These are phyloP conservation scores for Dothidotthia symphoricarpi DNA, from an alignment of 2,329 filamentous ascomycete genomes.

Conservation along the genomic window DNA sequence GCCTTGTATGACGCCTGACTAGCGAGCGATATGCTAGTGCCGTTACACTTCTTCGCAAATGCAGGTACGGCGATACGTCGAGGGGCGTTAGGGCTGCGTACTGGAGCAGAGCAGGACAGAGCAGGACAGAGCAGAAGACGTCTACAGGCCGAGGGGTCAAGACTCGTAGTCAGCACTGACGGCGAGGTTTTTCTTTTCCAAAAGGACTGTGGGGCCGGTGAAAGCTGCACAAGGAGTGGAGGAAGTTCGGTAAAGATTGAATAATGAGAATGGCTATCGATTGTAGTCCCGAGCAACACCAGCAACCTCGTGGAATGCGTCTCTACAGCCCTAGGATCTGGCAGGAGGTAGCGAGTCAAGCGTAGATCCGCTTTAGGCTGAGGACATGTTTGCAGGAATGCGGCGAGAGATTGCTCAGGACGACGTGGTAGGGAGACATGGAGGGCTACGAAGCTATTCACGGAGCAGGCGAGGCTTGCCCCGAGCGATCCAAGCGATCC, in stretches of 20 bases:
- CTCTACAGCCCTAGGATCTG: constrained; percentile 27
- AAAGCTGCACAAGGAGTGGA: constrained; percentile 29
- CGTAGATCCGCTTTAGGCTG: constrained; percentile 33
- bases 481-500: constrained; percentile 17
- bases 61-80: constrained; percentile 27
- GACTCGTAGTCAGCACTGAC: constrained; percentile 18
- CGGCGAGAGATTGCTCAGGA: constrained; percentile 32
- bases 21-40: constrained; percentile 25
- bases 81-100: constrained; percentile 27
- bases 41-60: constrained; percentile 30
- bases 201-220: constrained; percentile 32
- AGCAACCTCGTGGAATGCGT: constrained; percentile 31
- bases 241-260: constrained; percentile 26
- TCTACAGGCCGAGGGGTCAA: constrained; percentile 21
- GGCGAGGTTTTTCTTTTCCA: constrained; percentile 24
- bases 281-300: constrained; percentile 32
- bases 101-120: too few relatives aligned
- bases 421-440: constrained; percentile 33
- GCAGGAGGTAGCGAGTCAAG: constrained; percentile 26
- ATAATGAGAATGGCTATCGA: constrained; percentile 30
- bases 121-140: constrained; percentile 15
- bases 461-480: constrained; percentile 26
- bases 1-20: constrained; percentile 22
- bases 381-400: constrained; percentile 30
- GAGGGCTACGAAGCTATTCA: constrained; percentile 21